A percentile compares a stretch with the other conserved stretches of the same genome.
Conservation (phyloP, 139 green algal species). For the Chlorella sorokiniana region DNA sequence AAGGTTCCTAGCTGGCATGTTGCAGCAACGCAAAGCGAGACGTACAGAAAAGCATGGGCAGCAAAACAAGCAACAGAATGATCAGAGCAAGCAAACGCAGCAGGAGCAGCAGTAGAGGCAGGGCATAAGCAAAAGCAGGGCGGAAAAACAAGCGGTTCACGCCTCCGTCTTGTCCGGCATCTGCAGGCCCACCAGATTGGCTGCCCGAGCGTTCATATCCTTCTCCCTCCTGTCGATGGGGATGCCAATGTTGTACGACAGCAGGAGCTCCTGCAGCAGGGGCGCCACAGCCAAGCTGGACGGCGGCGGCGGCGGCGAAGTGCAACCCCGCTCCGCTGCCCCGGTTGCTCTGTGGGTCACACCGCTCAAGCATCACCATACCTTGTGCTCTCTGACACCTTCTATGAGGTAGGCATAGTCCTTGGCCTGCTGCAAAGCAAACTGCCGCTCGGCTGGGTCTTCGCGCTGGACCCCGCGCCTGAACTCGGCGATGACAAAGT, state of each 20-base stretch:
- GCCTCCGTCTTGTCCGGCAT: constrained; percentile 33
- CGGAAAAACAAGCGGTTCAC: neutral
- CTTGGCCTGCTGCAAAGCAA: constrained; percentile 39
- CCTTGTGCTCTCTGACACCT: constrained; percentile 48
- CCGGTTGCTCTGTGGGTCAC: too few species aligned
- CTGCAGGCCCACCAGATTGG: constrained; percentile 46
- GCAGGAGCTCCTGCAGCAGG: constrained; percentile 58
- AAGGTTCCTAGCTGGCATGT: neutral
- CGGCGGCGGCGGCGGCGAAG: neutral
- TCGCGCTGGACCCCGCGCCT: neutral
- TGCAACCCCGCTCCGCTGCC: too few species aligned
- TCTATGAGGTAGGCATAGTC: constrained; percentile 51
- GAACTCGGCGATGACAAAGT: constrained; percentile 42
- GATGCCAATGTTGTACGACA: constrained; percentile 67
- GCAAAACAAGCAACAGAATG: too few species aligned
- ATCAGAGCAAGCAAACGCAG: neutral
- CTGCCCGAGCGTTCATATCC: constrained; percentile 41
- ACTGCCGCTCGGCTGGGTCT: neutral
- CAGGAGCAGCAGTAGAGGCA: neutral
- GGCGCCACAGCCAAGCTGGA: too few species aligned
- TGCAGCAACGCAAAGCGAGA: neutral
- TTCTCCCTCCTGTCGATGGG: constrained; percentile 44
- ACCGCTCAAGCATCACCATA: neutral
- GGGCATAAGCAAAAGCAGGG: neutral
- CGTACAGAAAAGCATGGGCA: neutral